phyloP scores from a whole-genome alignment of 352 stramenopile genomes.

The Pythium dissotocum region DNA sequence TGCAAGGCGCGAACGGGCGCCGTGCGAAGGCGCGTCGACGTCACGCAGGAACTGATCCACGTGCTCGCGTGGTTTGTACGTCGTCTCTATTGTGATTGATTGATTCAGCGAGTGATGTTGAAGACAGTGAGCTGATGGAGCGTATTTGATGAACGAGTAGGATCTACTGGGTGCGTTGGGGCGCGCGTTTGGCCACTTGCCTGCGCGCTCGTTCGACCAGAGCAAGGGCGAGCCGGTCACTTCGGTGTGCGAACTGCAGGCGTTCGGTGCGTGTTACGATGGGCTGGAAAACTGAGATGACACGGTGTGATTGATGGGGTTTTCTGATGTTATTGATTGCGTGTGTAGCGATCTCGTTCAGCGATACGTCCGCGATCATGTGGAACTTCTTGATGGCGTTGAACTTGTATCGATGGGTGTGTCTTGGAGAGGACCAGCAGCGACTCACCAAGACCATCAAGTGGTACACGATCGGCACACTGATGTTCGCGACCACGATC shows the following conservation, averaged over 20 bases:
- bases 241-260: slow-evolving; percentile 68
- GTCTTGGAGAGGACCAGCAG: slow-evolving; percentile 80
- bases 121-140: neutral
- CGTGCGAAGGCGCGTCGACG: slow-evolving; percentile 58
- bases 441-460: slow-evolving; percentile 59
- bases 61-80: slow-evolving; percentile 77
- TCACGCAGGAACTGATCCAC: slow-evolving; percentile 87
- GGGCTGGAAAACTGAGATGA: neutral
- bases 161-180: slow-evolving; percentile 71
- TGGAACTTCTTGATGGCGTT: slow-evolving; percentile 89
- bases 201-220: slow-evolving; percentile 67
- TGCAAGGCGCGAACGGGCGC: slow-evolving; percentile 39
- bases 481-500: slow-evolving; percentile 63
- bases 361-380: slow-evolving; percentile 65
- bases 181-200: slow-evolving; percentile 66
- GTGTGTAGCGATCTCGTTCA: slow-evolving; percentile 71
- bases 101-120: neutral
- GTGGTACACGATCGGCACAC: slow-evolving; percentile 65
- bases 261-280: slow-evolving; percentile 42
- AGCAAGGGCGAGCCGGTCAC: slow-evolving; percentile 51
- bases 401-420: slow-evolving; percentile 84
- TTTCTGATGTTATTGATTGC: slow-evolving; percentile 1
- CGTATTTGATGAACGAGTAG: slow-evolving; percentile 23
- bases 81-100: neutral
- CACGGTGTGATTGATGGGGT: neutral